Evolutionary conservation across 768 basidiomycete species (phyloP), one percentile per base, ranked within the genome.

Genomic region (Mycena rosella): DNA sequence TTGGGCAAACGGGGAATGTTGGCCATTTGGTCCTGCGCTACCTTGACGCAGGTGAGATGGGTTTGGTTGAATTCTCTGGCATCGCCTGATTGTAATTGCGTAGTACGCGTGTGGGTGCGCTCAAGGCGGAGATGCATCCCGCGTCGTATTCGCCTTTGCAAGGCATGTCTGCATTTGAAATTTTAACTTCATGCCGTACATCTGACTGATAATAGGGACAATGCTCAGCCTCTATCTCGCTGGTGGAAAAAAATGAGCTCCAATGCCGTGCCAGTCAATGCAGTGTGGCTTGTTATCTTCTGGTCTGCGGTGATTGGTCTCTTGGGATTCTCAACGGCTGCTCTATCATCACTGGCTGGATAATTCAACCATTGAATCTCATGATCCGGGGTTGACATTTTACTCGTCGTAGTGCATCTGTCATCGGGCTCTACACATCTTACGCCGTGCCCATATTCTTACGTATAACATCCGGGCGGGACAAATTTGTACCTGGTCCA

Each of bases 91-190:
- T 34, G 18, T 91, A n/a, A n/a, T n/a, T n/a, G n/a, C n/a, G 89
- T 0, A 91, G 90, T 15, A 90, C 91, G 13, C n/a, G n/a, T n/a
- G n/a, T n/a, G n/a, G n/a, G n/a, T n/a, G n/a, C n/a, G 91, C 91
- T 9, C 91, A 92, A 74, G 87, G 85, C 26, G 90, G 92, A 11
- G 91, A 92, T 72, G 91, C 91, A 14, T 91, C 90, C 45, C 88
- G 91, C 22, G 91, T 91, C 10, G 84, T 91, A 54, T 92, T 91
- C 67, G 91, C 91, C 10, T 92, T 92, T 74, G 90, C 91, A 20
- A 80, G 74, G 74, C 71, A 40, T 7, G 65, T n/a, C 36, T 17
- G 42, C 6, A 7, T 7, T n/a, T 42, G 15, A 42, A 27, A 3
- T 24, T 20, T 38, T 24, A 42, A 17, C 11, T 38, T 24, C 42